Conservation (phyloP, 192 early-diverging fungal species). For the Entrophospora sp. region DNA sequence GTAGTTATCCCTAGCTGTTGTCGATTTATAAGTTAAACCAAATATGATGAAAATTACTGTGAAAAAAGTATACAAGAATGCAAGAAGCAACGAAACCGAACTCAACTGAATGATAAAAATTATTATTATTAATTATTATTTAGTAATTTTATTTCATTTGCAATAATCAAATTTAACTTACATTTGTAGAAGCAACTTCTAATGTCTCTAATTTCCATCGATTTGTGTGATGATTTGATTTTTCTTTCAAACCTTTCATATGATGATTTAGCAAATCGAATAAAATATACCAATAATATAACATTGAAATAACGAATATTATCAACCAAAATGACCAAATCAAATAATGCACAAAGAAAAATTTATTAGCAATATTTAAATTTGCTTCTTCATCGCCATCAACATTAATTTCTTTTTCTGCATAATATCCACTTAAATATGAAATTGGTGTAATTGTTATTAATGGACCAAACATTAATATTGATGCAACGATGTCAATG, state of each 20-base stretch:
- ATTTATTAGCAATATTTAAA: not conserved
- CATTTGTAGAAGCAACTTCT: not conserved
- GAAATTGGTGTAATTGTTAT: not conserved
- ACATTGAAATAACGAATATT: not conserved
- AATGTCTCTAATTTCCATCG: not conserved
- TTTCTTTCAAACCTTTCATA: not conserved
- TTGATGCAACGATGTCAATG: not conserved
- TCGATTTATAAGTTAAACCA: not conserved
- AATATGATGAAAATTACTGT: not conserved
- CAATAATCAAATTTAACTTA: not conserved
- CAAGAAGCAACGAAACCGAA: not conserved
- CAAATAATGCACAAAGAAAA: not conserved
- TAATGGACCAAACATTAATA: not conserved
- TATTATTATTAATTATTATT: not conserved
- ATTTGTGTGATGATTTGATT: not conserved
- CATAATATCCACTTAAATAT: not conserved
- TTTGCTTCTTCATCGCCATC: not conserved
- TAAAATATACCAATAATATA: not conserved
- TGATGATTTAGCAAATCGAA: not conserved
- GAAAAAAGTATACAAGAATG: not conserved
- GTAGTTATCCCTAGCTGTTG: not conserved
- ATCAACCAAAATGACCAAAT: conserved; percentile 2
- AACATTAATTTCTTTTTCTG: not conserved
- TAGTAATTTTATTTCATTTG: not conserved
- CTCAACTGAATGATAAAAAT: not conserved